A percentile compares a stretch with the other conserved stretches of the same genome.
These are phyloP conservation scores for Orbilia blumenaviensis DNA, from an alignment of 2,329 filamentous ascomycete species.

Conservation along the genomic window DNA sequence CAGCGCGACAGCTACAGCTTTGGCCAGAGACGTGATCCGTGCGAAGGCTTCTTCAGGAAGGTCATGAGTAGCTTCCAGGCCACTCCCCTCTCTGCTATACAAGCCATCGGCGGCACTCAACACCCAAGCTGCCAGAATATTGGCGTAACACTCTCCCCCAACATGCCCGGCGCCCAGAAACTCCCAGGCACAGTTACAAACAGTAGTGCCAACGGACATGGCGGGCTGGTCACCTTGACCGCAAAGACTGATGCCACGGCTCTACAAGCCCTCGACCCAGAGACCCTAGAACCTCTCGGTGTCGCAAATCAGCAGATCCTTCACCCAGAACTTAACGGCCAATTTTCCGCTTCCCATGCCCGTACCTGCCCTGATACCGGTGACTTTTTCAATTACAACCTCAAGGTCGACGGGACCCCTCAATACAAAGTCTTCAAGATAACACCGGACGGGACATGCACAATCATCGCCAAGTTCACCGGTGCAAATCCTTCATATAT, in stretches of 20 bases:
- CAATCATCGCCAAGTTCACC: slow-evolving; percentile 74
- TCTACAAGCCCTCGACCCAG: slow-evolving; percentile 72
- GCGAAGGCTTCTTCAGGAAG: slow-evolving; percentile 76
- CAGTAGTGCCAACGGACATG: slow-evolving; percentile 54
- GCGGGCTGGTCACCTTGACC: slow-evolving; percentile 60
- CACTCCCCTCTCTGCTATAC: slow-evolving; percentile 11
- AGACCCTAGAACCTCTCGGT: slow-evolving; percentile 77
- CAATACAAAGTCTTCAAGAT: slow-evolving; percentile 75
- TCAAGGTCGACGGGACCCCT: slow-evolving; percentile 68
- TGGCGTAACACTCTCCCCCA: slow-evolving; percentile 72
- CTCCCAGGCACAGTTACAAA: slow-evolving; percentile 12
- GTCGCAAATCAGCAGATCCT: slow-evolving; percentile 69
- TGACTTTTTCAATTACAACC: slow-evolving; percentile 83
- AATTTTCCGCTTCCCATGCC: slow-evolving; percentile 75
- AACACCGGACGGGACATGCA: slow-evolving; percentile 71
- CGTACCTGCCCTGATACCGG: slow-evolving; percentile 76
- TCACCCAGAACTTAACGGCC: slow-evolving; percentile 74
- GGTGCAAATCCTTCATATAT: slow-evolving; percentile 73
- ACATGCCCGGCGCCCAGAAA: slow-evolving; percentile 67
- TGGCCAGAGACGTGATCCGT: slow-evolving; percentile 77
- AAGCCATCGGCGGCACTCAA: slow-evolving; percentile 50
- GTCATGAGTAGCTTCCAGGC: slow-evolving; percentile 70
- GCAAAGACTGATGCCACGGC: slow-evolving; percentile 69
- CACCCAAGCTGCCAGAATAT: slow-evolving; percentile 66
- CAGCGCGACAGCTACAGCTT: slow-evolving; percentile 69